Evolutionary conservation across 108 stramenopile species (phyloP), one percentile per base, ranked within the genome.

Genomic region (Cylindrotheca fusiformis): DNA sequence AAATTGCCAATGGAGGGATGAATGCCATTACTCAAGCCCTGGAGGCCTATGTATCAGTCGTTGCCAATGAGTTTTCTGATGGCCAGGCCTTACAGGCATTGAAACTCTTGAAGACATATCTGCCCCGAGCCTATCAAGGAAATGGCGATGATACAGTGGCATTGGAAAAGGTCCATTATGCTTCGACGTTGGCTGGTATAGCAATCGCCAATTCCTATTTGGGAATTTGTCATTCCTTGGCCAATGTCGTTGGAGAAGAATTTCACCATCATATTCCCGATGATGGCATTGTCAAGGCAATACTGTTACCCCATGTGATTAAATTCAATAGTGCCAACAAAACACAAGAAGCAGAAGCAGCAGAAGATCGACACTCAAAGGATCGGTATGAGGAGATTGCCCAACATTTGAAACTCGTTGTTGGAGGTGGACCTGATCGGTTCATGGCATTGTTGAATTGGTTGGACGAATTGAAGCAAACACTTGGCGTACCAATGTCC

Each of bases 1-100:
- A 71, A 21, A 47, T 51, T 30, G 75, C 75, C 3, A 18, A 49
- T 29, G 69, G 48, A 2, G 75, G 75, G 1, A 52, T 76, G 14
- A 68, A 76, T 51, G 51, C 60, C 24, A 51, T 76, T 23, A 66
- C 69, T 0, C 75, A 76, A 58, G 54, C 75, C 5, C 56, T 60
- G 29, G 75, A 76, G 66, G 61, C 75, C 55, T 76, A 52, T 29
- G 75, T 71, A 5, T 76, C 75, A n/a, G 69, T 76, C 30, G 45
- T 44, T 1, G 24, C 32, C 29, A 76, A 76, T 52, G 75, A 76
- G 14, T 76, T 66, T 22, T 65, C 75, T 19, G 55, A 76, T 4
- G 61, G 48, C 21, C 69, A 76, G 12, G 63, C 58, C 3, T 45
- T 76, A 2, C 52, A 71, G 47, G 75, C 75, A 18, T 49, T 76